Conservation (phyloP, 129 eudicot genomes). For the Flaveria trinervia region DNA sequence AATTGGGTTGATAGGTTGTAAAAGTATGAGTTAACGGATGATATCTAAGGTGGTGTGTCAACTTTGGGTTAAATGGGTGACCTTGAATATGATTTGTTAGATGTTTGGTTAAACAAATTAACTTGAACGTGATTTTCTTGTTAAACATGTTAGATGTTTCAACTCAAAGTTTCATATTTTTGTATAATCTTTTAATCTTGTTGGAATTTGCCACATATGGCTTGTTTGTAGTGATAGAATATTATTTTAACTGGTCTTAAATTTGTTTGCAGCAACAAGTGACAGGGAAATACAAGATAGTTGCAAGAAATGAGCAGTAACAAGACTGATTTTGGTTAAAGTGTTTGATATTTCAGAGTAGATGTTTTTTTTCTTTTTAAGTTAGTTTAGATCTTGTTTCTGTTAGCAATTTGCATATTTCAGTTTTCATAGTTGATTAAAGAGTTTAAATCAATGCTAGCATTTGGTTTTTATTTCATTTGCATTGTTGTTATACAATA, state of each 20-base stretch:
- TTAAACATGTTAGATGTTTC: too few species aligned
- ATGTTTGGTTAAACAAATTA: too few species aligned
- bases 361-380: not conserved
- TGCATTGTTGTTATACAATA: constrained; percentile 9
- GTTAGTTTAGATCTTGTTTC: constrained; percentile 1
- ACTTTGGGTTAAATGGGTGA: too few species aligned
- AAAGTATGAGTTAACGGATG: too few species aligned
- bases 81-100: too few species aligned
- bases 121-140: too few species aligned
- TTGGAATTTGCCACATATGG: too few species aligned
- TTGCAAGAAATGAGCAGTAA: constrained; percentile 59
- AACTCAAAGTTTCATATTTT: too few species aligned
- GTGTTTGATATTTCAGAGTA: constrained; percentile 17
- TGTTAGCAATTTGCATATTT: constrained; percentile 11
- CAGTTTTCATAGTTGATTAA: not conserved
- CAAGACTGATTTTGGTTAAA: constrained; percentile 15
- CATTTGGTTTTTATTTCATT: not conserved
- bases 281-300: constrained; percentile 93
- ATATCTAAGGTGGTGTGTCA: too few species aligned
- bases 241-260: not conserved
- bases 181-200: too few species aligned
- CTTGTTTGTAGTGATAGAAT: not conserved
- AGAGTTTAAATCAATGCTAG: not conserved
- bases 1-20: too few species aligned
- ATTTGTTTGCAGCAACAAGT: constrained; percentile 80